phyloP scores from a whole-genome alignment of 441 rosid genomes.

The Syzygium syzygioides region DNA sequence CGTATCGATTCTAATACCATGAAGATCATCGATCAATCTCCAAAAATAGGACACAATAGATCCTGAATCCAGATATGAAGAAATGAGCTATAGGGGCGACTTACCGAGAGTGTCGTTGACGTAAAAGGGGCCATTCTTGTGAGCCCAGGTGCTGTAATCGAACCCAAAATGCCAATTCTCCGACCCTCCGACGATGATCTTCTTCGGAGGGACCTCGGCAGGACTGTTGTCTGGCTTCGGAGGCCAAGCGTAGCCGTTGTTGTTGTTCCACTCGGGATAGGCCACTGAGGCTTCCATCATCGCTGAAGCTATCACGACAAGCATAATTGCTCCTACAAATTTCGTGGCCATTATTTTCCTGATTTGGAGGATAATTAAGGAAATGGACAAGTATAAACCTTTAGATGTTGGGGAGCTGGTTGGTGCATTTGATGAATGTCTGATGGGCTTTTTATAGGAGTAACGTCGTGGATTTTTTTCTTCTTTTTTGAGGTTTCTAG shows the following conservation, averaged over 20 bases:
- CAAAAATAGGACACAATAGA: not conserved
- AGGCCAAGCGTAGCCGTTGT: not conserved
- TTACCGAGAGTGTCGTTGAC: slow-evolving; percentile 48
- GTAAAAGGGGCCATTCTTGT: slow-evolving; percentile 42
- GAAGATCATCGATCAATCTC: not conserved
- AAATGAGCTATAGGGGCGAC: not conserved
- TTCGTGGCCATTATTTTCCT: not conserved
- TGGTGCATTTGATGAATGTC: not conserved
- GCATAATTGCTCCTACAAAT: not conserved
- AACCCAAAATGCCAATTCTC: slow-evolving; percentile 44
- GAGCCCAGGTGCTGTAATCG: slow-evolving; percentile 53
- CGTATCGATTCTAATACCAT: not conserved
- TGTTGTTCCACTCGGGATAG: not conserved
- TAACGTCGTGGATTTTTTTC: not conserved
- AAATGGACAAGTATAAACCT: not conserved
- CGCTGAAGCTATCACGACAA: not conserved
- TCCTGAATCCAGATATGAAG: not conserved
- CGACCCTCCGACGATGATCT: slow-evolving; percentile 48
- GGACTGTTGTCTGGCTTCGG: not conserved
- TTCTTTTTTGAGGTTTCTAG: not conserved
- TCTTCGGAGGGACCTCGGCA: slow-evolving; percentile 22
- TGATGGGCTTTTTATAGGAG: not conserved
- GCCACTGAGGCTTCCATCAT: not conserved
- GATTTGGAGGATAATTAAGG: not conserved
- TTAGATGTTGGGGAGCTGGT: not conserved